Base-by-base conservation (phyloP, 1,284 basidiomycete genomes). In the Malassezia sympodialis region DNA sequence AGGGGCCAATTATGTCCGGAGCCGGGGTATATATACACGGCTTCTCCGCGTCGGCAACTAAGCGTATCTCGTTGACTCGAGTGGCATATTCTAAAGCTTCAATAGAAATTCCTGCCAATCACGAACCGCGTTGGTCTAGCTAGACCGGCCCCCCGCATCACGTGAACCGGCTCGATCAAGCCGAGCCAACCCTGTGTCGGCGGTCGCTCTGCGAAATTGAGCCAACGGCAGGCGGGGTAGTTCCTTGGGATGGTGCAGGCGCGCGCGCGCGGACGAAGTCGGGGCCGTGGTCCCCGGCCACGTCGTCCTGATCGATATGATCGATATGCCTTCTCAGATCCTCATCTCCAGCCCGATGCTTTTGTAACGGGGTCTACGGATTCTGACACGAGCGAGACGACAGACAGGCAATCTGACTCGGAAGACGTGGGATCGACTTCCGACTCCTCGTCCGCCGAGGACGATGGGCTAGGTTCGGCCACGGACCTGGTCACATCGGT, bases 361-460 rank as follows among this genome's bases (percentile, higher is more conserved):
- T 43, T 27, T 43, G 41, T 43, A 11, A 17, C n/a, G 3, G 24
- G 27, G 12, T 24, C 32, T 11, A 5, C 24, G 7, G 27, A 43
- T 21, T 43, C 27, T n/a, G 24, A 43, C 7, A 24, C 21, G 7
- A 43, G 41, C 24, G 41, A 26, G 41, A 4, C 41, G 15, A 28
- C 23, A 5, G 23, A 27, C 24, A 14, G 14, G 27, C 8, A 4
- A 3, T 43, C 41, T 14, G 27, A 28, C 41, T 14, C 59, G 40
- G 63, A 60, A 1, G 63, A 57, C 27, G 52, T 56, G 14, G 40
- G 27, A 24, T 56, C 17, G 0, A 39, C 45, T 23, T 48, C 49
- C 7, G 37, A 37, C 37, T 42, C 48, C 27, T 30, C 34, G 40
- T 30, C 37, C 17, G 47, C 49, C 21, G 42, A 51, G 2, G 50